Conservation (phyloP, 1,139 yeast genomes). For the Candida sp. region DNA sequence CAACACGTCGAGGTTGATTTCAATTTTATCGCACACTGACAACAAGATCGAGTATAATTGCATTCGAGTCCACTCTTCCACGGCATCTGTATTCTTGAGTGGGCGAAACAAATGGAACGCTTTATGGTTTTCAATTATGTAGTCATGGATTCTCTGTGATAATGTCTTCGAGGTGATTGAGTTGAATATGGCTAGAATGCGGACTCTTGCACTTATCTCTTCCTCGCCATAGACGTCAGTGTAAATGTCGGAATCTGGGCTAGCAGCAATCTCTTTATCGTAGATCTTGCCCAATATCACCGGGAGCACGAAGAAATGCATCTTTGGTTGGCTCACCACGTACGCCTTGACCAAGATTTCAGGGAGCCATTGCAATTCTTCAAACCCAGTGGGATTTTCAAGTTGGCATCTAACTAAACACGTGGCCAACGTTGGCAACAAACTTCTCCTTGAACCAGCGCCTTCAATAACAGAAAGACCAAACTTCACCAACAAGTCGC, state of each 20-base stretch:
- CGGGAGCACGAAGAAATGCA: conserved; percentile 65
- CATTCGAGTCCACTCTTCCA: conserved; percentile 70
- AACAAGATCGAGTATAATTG: conserved; percentile 59
- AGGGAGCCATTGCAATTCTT: conserved; percentile 54
- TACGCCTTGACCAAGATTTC: conserved; percentile 52
- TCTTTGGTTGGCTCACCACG: conserved; percentile 56
- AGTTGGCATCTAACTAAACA: conserved; percentile 47
- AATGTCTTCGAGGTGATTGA: conserved; percentile 33
- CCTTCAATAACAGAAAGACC: conserved; percentile 49
- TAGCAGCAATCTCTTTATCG: conserved; percentile 37
- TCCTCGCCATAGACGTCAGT: conserved; percentile 56
- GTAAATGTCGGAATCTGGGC: conserved; percentile 42
- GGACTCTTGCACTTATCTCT: conserved; percentile 61
- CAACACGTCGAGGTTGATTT: conserved; percentile 23
- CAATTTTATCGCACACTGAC: conserved; percentile 31
- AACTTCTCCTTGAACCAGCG: conserved; percentile 68
- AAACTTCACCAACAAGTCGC: conserved; percentile 35
- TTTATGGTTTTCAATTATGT: conserved; percentile 43
- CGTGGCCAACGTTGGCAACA: conserved; percentile 63
- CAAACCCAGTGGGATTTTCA: conserved; percentile 31
- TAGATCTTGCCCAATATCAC: conserved; percentile 54
- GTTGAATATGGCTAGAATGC: conserved; percentile 49
- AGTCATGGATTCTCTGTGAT: conserved; percentile 43
- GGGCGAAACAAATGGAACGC: conserved; percentile 50
- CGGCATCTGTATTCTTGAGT: conserved; percentile 61